Evolutionary conservation across 805 yeast genomes (phyloP).

Genomic region (Wickerhamomyces rabaulensis): DNA sequence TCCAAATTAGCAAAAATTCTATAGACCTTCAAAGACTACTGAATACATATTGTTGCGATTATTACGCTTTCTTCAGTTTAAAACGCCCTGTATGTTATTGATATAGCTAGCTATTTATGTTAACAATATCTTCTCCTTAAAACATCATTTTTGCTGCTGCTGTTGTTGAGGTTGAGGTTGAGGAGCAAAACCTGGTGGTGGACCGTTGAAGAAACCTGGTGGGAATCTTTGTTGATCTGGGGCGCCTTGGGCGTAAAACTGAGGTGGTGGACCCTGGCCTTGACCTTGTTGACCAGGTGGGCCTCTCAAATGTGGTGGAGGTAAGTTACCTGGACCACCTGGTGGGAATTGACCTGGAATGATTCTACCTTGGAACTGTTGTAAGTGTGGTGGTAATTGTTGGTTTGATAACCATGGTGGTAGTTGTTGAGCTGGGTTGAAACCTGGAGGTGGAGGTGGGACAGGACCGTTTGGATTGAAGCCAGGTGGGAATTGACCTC

Average conservation of each 20-base stretch:
- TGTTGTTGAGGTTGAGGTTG: constrained; percentile 9
- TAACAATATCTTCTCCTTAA: not conserved
- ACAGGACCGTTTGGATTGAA: constrained; percentile 9
- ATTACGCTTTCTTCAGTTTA: not conserved
- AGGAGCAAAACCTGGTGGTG: constrained; percentile 15
- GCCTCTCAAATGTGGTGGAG: constrained; percentile 14
- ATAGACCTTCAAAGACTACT: constrained; percentile 3
- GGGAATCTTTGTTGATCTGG: constrained; percentile 15
- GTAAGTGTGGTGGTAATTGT: constrained; percentile 8
- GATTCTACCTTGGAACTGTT: not conserved
- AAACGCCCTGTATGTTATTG: not conserved
- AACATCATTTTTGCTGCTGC: constrained; percentile 1
- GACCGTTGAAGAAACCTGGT: constrained; percentile 20
- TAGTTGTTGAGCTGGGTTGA: constrained; percentile 12
- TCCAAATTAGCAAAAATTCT: constrained; percentile 41
- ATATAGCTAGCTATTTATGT: not conserved
- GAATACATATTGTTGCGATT: too few species aligned
- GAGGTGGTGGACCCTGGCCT: constrained; percentile 7
- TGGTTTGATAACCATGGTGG: constrained; percentile 15
- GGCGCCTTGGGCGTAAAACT: constrained; percentile 3
- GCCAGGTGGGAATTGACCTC: constrained; percentile 17
- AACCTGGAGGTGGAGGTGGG: constrained; percentile 13
- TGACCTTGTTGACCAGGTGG: constrained; percentile 4
- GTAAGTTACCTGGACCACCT: constrained; percentile 14
- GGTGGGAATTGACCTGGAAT: constrained; percentile 4